phyloP scores from a whole-genome alignment of 2,329 filamentous ascomycete genomes.

The Fusarium agapanthi region DNA sequence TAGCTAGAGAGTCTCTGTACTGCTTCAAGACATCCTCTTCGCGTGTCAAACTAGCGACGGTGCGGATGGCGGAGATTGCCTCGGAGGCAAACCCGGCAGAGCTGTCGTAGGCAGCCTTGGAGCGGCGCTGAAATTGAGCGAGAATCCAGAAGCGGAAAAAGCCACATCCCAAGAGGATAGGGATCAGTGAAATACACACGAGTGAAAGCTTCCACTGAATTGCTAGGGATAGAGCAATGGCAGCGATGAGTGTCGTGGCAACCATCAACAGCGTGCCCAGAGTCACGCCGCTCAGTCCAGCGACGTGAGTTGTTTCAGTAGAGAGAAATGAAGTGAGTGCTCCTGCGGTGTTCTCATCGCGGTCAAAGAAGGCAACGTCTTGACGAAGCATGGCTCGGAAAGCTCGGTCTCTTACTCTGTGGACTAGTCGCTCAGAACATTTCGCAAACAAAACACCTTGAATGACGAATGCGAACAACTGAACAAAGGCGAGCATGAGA shows the following conservation, averaged over 20 bases:
- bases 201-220: constrained; percentile 90
- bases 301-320: constrained; percentile 87
- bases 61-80: constrained; percentile 91
- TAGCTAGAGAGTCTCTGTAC: constrained; percentile 73
- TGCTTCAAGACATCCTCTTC: constrained; percentile 80
- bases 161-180: constrained; percentile 80
- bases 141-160: constrained; percentile 89
- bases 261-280: constrained; percentile 88
- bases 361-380: constrained; percentile 92
- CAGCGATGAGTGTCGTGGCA: constrained; percentile 78
- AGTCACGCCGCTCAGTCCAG: constrained; percentile 86
- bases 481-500: constrained; percentile 80
- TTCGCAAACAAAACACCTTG: constrained; percentile 82
- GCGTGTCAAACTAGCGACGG: constrained; percentile 88
- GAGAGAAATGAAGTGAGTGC: constrained; percentile 89
- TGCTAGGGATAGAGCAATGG: constrained; percentile 74
- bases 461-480: constrained; percentile 72
- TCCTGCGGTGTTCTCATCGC: constrained; percentile 87
- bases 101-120: constrained; percentile 80
- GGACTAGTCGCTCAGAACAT: constrained; percentile 86
- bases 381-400: constrained; percentile 92
- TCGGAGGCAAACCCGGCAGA: constrained; percentile 92
- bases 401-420: constrained; percentile 80
- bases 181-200: constrained; percentile 81
- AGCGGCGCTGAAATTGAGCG: constrained; percentile 78